Percentiles rank a stretch among this genome's conserved stretches.
These are phyloP conservation scores for Diplodia scrobiculata DNA, from an alignment of 2,329 filamentous ascomycete genomes.

Conservation along the genomic window DNA sequence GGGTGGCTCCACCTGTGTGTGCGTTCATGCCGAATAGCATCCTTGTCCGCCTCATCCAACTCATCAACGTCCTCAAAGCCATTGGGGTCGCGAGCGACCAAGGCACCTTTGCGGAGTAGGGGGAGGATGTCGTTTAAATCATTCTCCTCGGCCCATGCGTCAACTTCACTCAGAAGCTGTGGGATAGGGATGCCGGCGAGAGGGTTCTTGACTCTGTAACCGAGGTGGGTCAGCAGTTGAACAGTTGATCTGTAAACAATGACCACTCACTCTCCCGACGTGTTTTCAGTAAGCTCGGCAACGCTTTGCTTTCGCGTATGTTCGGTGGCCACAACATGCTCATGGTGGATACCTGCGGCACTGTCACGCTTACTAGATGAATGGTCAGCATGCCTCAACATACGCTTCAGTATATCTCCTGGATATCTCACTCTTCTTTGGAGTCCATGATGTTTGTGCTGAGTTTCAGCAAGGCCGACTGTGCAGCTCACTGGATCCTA, in stretches of 20 bases:
- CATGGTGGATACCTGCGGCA: not conserved
- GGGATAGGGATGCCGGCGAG: conserved; percentile 58
- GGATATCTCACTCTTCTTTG: conserved; percentile 17
- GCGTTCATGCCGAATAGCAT: conserved; percentile 62
- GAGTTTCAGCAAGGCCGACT: not conserved
- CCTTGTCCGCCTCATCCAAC: conserved; percentile 63
- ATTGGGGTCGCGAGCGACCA: conserved; percentile 70
- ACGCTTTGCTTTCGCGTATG: conserved; percentile 1
- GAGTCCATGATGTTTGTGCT: not conserved
- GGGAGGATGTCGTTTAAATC: conserved; percentile 61
- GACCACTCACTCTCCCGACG: conserved; percentile 2
- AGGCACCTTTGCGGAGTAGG: conserved; percentile 67
- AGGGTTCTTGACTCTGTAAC: conserved; percentile 57
- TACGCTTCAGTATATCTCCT: not conserved
- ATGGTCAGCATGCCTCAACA: not conserved
- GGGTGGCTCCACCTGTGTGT: conserved; percentile 64
- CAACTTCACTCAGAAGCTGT: conserved; percentile 57
- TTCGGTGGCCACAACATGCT: not conserved
- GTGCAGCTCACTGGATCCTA: not conserved
- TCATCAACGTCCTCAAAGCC: conserved; percentile 64
- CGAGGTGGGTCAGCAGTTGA: not conserved
- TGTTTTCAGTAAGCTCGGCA: not conserved
- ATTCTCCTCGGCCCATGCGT: conserved; percentile 62
- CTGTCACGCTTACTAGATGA: conserved; percentile 3
- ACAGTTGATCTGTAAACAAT: no score